phyloP scores from a whole-genome alignment of 202 grass and related monocot species.

The Brachypodium distachyon region DNA sequence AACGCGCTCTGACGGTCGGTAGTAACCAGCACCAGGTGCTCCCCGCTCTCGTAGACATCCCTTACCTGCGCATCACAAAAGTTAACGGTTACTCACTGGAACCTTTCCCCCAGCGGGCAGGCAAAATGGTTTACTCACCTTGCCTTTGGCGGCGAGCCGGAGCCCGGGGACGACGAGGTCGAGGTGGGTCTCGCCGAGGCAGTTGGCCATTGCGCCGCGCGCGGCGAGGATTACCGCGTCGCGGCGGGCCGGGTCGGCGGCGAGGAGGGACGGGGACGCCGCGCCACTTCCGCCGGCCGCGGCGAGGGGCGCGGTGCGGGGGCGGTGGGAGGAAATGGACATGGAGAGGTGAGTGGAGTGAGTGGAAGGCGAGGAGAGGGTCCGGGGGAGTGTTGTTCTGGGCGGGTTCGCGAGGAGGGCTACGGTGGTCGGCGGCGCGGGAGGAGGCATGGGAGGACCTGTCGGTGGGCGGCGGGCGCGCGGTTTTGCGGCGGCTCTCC shows the following conservation, averaged over 20 bases:
- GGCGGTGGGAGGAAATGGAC: background rate
- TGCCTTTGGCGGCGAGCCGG: slow-evolving; percentile 56
- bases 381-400: slow-evolving; percentile 17
- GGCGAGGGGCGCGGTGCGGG: slow-evolving; percentile 8
- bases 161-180: slow-evolving; percentile 67
- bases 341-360: slow-evolving; percentile 1
- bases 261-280: slow-evolving; percentile 30
- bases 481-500: background rate
- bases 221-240: slow-evolving; percentile 52
- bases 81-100: background rate
- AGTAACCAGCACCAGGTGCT: slow-evolving; percentile 83
- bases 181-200: slow-evolving; percentile 76
- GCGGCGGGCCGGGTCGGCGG: slow-evolving; percentile 45
- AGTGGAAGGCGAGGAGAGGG: background rate
- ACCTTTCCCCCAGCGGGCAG: background rate
- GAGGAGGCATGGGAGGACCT: slow-evolving; percentile 10
- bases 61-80: slow-evolving; percentile 58
- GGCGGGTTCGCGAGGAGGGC: background rate
- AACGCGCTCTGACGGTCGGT: slow-evolving; percentile 91
- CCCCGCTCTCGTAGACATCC: slow-evolving; percentile 77
- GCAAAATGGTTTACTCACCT: slow-evolving; percentile 35
- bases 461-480: background rate
- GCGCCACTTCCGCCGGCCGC: slow-evolving; percentile 13
- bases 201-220: slow-evolving; percentile 37
- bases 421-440: slow-evolving; percentile 11